Percentiles rank a stretch among this genome's conserved stretches.
phyloP scores from a whole-genome alignment of 2,329 filamentous ascomycete genomes.

The Colletotrichum ledebouriae region DNA sequence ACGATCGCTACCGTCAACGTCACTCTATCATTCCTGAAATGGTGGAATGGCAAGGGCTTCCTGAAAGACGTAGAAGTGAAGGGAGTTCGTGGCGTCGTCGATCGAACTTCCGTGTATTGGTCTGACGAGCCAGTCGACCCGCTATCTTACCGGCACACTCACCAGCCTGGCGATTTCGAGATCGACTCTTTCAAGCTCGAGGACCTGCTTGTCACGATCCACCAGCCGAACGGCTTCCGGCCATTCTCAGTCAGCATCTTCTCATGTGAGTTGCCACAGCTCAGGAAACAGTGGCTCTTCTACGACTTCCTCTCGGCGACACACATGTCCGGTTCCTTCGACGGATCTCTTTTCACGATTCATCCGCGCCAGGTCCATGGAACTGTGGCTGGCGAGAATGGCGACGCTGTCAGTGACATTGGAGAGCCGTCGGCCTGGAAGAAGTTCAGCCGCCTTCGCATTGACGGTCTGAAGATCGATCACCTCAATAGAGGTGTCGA shows the following conservation, averaged over 20 bases:
- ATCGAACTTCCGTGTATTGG: conserved; percentile 87
- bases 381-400: conserved; percentile 73
- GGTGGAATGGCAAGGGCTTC: conserved; percentile 97
- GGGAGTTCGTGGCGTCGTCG: conserved; percentile 91
- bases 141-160: conserved; percentile 87
- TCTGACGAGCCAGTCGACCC: conserved; percentile 79
- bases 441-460: conserved; percentile 91
- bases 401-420: conserved; percentile 68
- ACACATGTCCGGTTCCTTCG: conserved; percentile 95
- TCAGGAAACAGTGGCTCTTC: conserved; percentile 96
- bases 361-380: conserved; percentile 93
- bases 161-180: conserved; percentile 94
- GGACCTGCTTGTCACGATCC: conserved; percentile 90
- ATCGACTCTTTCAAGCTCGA: conserved; percentile 97
- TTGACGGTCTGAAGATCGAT: conserved; percentile 94
- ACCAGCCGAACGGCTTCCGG: conserved; percentile 91
- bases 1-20: conserved; percentile 97
- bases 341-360: conserved; percentile 96
- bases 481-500: conserved; percentile 94
- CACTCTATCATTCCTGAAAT: conserved; percentile 96
- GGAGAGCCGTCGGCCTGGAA: conserved; percentile 86
- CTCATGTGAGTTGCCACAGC: conserved; percentile 91
- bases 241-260: conserved; percentile 96
- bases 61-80: conserved; percentile 94
- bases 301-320: conserved; percentile 97